Percentiles rank a stretch among this genome's conserved stretches.
Evolutionary conservation across 2,329 filamentous ascomycete genomes (phyloP).

Genomic region (Colletotrichum cuscutae): DNA sequence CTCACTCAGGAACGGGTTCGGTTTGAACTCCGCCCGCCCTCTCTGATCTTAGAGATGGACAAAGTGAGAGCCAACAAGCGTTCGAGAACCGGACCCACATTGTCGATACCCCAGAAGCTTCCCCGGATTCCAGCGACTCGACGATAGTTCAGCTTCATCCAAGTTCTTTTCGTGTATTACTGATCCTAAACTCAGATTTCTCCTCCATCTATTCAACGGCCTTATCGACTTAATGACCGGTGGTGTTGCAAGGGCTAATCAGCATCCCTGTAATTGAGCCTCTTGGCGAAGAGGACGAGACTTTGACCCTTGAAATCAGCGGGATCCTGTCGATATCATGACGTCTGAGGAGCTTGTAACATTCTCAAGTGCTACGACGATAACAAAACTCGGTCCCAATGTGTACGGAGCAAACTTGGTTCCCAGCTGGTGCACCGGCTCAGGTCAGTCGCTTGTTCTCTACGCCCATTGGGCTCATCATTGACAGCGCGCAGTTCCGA

Average conservation of each 20-base stretch:
- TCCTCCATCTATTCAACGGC: background rate
- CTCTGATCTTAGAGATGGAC: background rate
- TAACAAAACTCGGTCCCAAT: conserved; percentile 37
- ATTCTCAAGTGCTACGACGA: conserved; percentile 38
- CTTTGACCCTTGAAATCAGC: background rate
- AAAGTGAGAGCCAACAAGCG: too few species aligned
- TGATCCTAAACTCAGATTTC: background rate
- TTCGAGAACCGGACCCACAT: background rate
- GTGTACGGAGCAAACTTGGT: conserved; percentile 39
- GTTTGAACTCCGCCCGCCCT: background rate
- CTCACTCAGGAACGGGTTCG: background rate
- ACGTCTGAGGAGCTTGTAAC: conserved; percentile 25
- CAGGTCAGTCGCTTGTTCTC: background rate
- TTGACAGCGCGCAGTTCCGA: conserved; percentile 47
- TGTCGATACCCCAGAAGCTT: background rate
- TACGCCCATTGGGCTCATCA: background rate
- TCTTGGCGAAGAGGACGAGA: background rate
- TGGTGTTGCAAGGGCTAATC: background rate
- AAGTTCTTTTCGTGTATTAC: background rate
- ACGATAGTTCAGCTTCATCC: background rate
- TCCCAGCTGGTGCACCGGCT: conserved; percentile 40
- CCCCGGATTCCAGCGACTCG: conserved; percentile 1
- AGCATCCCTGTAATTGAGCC: background rate
- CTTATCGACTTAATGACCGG: background rate
- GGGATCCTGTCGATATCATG: background rate